Evolutionary conservation across 306 rosid species (phyloP), one percentile per base, ranked within the genome.

Genomic region (Fagus crenata): DNA sequence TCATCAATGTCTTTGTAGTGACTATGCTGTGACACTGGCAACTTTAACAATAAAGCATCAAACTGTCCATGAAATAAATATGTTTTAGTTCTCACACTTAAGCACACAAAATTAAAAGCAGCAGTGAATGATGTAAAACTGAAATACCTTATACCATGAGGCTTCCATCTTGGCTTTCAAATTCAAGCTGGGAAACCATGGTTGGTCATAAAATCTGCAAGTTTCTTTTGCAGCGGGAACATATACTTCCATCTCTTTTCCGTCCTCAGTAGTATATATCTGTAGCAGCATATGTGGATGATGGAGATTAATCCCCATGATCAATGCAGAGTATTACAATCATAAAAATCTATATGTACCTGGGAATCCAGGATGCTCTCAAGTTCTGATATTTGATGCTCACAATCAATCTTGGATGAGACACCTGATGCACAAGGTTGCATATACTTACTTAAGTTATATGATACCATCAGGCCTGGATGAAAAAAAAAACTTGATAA

Each of bases 111-210:
- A 40, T 77, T 35, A 54, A 53, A 32, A 9, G 51, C 11, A 71
- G 13, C 35, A 58, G 43, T 39, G 71, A 17, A 4, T 49, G 67
- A 51, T 31, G 49, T 75, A 63, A 22, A 22, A 22, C 28, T 75
- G 73, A 63, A 82, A 74, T 86, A 95, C 98, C 97, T 89, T 84
- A 49, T 70, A 87, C 93, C 87, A 84, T 67, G 81, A 80, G 70
- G 90, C 90, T 87, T 92, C 92, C 72, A 95, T 89, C 76, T 86
- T 88, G 18, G 82, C 88, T 81, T 84, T 95, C 86, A 95, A 82
- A 75, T 86, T 88, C 73, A 61, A 59, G 68, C 85, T 85, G 65
- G 80, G 77, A 80, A 69, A 73, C 70, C 67, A 76, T 22, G 88
- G 84, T 73, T 55, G 84, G 71, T 88, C 89, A 86, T 92, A 90